Evolutionary conservation across 176 grass and related monocot genomes (phyloP), one percentile per base, ranked within the genome.

Genomic region (Lolium perenne): DNA sequence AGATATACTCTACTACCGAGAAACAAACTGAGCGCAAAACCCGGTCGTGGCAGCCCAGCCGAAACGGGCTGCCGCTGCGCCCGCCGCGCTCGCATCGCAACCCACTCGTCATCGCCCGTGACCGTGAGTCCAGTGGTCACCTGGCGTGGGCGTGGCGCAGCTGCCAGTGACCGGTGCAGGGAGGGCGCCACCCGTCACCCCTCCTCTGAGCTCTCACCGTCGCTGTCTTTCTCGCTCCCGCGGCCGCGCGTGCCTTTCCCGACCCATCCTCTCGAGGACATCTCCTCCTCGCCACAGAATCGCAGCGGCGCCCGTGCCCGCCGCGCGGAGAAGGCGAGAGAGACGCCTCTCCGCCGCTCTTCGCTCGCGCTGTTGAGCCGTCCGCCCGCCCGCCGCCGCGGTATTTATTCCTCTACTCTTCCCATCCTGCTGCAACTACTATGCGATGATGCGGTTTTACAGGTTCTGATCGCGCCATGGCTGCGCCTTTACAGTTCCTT

Each of bases 1-100:
- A 14, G 29, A 29, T 29, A 29, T 29, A n/a, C n/a, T n/a, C n/a
- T n/a, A 21, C 20, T 18, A 48, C 49, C 14, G 76, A 49, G 69
- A 58, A 89, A 90, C 88, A 70, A 86, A 90, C 88, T 21, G 0
- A 38, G 72, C 84, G 79, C 64, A 47, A 86, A 86, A 90, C 73
- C 79, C 79, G 88, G 88, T 78, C 83, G 29, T 51, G 71, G 72
- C 79, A 61, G 54, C 82, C 81, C 55, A 48, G 62, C 88, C 88
- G 88, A 61, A 59, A 38, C 78, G 83, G 50, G 47, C 46, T 74
- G 71, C 64, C 6, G 84, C 64, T 5, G 10, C 61, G 61, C 38
- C 76, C 6, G 75, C 64, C 10, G 15, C 61, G 62, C 9, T 75
- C 32, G 49, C 35, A 20, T 60, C 82, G 54, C 45, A 74, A 74